Evolutionary conservation across 1,284 basidiomycete genomes (phyloP).

Genomic region (Leccinum pseudoinsigne): DNA sequence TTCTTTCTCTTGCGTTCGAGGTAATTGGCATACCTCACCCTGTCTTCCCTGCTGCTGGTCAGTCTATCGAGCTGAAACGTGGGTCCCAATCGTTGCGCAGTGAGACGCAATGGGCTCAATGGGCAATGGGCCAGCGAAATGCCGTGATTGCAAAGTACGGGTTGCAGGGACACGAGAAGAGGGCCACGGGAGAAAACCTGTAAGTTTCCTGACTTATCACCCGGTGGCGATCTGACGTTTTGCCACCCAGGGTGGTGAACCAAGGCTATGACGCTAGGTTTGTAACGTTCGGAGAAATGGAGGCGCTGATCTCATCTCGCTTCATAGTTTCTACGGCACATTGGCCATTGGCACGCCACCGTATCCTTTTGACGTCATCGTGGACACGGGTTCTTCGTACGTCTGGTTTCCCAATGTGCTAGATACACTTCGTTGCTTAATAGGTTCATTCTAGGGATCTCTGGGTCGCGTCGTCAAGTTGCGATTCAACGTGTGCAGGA

Average conservation of each 20-base stretch:
- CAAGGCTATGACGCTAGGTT: constrained; percentile 25
- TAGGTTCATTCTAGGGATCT: constrained; percentile 38
- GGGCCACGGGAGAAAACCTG: constrained; percentile 24
- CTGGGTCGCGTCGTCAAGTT: constrained; percentile 40
- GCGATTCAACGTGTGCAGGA: constrained; percentile 23
- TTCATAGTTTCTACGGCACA: constrained; percentile 28
- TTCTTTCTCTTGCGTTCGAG: constrained; percentile 16
- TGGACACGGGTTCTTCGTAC: constrained; percentile 48
- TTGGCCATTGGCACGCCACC: constrained; percentile 33
- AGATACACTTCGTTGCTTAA: background rate
- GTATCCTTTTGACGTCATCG: constrained; percentile 27
- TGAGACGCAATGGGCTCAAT: constrained; percentile 23
- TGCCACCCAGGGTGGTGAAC: constrained; percentile 25
- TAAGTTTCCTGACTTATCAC: constrained; percentile 2
- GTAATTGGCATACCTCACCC: constrained; percentile 15
- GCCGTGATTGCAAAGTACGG: constrained; percentile 27
- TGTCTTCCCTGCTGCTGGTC: constrained; percentile 16
- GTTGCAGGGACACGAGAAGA: constrained; percentile 13
- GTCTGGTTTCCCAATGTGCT: constrained; percentile 20
- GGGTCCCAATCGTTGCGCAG: constrained; percentile 17
- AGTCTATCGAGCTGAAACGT: constrained; percentile 22
- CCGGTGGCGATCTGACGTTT: constrained; percentile 1
- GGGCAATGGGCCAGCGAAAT: constrained; percentile 26
- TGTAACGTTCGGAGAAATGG: background rate
- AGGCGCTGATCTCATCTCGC: constrained; percentile 1